Evolutionary conservation across 768 basidiomycete species (phyloP).

Genomic region (Trichaptum fuscoviolaceum): DNA sequence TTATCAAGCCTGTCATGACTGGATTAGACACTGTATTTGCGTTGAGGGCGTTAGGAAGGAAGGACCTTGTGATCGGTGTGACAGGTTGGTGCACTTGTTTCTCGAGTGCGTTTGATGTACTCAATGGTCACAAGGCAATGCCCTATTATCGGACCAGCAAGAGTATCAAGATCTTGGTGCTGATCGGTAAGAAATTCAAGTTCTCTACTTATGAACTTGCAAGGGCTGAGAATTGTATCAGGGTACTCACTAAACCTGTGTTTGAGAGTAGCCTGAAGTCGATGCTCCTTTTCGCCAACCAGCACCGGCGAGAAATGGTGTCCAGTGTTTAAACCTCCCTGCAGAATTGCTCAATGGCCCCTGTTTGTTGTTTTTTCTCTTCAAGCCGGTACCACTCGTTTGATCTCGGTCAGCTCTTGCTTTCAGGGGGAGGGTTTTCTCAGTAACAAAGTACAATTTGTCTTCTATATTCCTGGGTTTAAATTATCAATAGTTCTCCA

Average conservation of each 20-base stretch:
- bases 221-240: background rate
- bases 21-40: constrained; percentile 24
- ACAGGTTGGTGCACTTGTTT: constrained; percentile 4
- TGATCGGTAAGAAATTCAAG: constrained; percentile 7
- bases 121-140: background rate
- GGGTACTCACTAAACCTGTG: constrained; percentile 22
- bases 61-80: constrained; percentile 23
- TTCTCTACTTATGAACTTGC: background rate
- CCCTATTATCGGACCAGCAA: constrained; percentile 9
- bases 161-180: constrained; percentile 22
- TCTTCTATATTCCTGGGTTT: too few relatives aligned
- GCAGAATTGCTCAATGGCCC: too few relatives aligned
- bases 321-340: too few relatives aligned
- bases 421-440: too few relatives aligned
- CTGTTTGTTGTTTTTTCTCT: too few relatives aligned
- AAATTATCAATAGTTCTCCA: too few relatives aligned
- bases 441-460: too few relatives aligned
- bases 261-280: constrained; percentile 4
- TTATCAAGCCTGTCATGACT: constrained; percentile 10
- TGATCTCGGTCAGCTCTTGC: too few relatives aligned
- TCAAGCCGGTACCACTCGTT: too few relatives aligned
- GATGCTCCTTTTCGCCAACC: constrained; percentile 1
- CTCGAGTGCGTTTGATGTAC: background rate
- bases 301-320: background rate
- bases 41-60: constrained; percentile 21